Conservation (phyloP, 805 yeast genomes). For the Candida krabiensis region DNA sequence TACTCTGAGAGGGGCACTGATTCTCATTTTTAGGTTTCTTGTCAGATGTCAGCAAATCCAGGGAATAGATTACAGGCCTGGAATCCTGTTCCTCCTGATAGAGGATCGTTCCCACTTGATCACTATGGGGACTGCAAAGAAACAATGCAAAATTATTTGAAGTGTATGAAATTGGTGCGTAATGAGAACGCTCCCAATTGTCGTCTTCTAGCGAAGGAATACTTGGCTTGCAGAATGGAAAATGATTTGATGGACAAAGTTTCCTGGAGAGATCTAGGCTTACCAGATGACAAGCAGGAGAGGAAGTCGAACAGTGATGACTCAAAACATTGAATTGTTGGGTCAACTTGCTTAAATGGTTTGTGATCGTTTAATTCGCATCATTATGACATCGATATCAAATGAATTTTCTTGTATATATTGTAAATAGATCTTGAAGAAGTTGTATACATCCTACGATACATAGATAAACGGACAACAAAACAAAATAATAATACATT, state of each 20-base stretch:
- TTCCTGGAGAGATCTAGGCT: conserved; percentile 37
- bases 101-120: conserved; percentile 95
- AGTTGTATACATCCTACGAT: no score
- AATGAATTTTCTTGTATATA: no score
- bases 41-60: conserved; percentile 41
- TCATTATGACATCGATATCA: no score
- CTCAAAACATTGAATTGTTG: no score
- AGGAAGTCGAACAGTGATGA: no score
- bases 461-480: no score
- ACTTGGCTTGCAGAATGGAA: conserved; percentile 87
- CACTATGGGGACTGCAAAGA: conserved; percentile 80
- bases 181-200: conserved; percentile 93
- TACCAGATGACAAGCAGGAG: conserved; percentile 30
- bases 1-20: no score
- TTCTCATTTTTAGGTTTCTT: no score
- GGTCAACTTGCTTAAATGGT: no score
- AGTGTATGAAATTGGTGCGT: conserved; percentile 73
- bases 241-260: conserved; percentile 44
- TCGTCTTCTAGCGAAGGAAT: conserved; percentile 75
- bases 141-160: conserved; percentile 71
- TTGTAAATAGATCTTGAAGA: no score
- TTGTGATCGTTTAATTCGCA: no score
- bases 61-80: conserved; percentile 49
- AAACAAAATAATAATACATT: background rate
- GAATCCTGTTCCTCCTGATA: conserved; percentile 90